phyloP scores from a whole-genome alignment of 345 rosid genomes.

The Passiflora organensis region DNA sequence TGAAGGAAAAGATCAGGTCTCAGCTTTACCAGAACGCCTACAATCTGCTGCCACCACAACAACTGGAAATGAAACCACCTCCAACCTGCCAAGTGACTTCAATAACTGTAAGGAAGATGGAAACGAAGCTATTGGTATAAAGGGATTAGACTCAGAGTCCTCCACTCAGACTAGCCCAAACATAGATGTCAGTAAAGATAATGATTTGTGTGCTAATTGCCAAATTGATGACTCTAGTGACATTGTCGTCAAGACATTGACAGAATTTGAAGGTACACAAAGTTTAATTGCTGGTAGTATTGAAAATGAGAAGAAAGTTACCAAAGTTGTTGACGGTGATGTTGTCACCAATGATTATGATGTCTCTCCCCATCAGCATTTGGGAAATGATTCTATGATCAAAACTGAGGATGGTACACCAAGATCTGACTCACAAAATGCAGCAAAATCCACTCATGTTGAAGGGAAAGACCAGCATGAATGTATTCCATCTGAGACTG shows the following conservation, averaged over 20 bases:
- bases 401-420: slow-evolving; percentile 43
- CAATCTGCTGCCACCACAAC: slow-evolving; percentile 32
- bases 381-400: slow-evolving; percentile 23
- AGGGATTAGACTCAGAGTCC: slow-evolving; percentile 59
- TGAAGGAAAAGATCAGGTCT: slow-evolving; percentile 40
- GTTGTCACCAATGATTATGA: slow-evolving; percentile 25
- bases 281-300: slow-evolving; percentile 39
- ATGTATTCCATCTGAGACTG: slow-evolving; percentile 30
- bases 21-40: slow-evolving; percentile 35
- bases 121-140: slow-evolving; percentile 33
- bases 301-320: slow-evolving; percentile 38
- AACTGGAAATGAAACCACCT: slow-evolving; percentile 33
- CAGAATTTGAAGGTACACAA: slow-evolving; percentile 37
- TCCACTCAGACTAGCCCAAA: slow-evolving; percentile 48
- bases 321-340: slow-evolving; percentile 30
- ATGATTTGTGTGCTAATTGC: slow-evolving; percentile 31
- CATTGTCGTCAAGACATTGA: slow-evolving; percentile 25
- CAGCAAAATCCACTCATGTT: slow-evolving; percentile 31
- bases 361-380: slow-evolving; percentile 19
- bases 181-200: slow-evolving; percentile 52
- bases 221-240: slow-evolving; percentile 41
- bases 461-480: slow-evolving; percentile 37
- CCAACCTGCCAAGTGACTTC: slow-evolving; percentile 38
- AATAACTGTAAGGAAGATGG: slow-evolving; percentile 34
- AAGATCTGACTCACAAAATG: slow-evolving; percentile 38